Evolutionary conservation across 495 filamentous ascomycete genomes (phyloP).

Genomic region (Melanomma pulvis-pyrius): DNA sequence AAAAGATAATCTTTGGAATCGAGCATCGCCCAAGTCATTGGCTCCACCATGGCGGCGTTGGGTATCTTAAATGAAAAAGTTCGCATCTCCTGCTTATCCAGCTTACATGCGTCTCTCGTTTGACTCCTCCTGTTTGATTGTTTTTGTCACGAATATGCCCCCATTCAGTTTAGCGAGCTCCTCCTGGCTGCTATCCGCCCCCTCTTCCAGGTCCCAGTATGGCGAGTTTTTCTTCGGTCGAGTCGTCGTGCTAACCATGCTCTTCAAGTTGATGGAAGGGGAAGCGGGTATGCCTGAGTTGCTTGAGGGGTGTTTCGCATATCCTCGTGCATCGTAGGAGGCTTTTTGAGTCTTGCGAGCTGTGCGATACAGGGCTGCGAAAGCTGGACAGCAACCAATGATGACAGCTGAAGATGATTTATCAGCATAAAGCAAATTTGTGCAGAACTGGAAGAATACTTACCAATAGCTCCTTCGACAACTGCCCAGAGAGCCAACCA

Average conservation of each 20-base stretch:
- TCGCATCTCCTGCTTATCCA: background rate
- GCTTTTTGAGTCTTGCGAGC: constrained; percentile 4
- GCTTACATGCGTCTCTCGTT: background rate
- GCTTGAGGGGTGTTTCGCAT: constrained; percentile 3
- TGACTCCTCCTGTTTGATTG: constrained; percentile 9
- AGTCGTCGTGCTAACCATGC: background rate
- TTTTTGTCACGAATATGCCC: constrained; percentile 16
- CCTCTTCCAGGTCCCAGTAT: constrained; percentile 10
- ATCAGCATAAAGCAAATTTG: background rate
- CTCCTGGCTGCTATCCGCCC: constrained; percentile 18
- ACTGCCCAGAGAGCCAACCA: constrained; percentile 47
- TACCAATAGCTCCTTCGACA: constrained; percentile 45
- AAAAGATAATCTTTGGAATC: too few relatives aligned
- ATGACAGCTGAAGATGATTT: constrained; percentile 46
- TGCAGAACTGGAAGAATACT: background rate
- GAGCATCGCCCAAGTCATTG: too few relatives aligned
- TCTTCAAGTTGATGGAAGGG: constrained; percentile 6
- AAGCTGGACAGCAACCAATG: constrained; percentile 54
- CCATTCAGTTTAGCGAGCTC: background rate
- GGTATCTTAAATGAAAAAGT: background rate
- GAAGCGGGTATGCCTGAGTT: background rate
- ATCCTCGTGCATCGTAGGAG: constrained; percentile 11
- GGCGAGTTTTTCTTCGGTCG: background rate
- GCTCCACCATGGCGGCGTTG: too few relatives aligned
- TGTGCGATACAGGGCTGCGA: constrained; percentile 31